Conservation (phyloP, 202 grass and related monocot genomes). For the Elaeis oleifera region DNA sequence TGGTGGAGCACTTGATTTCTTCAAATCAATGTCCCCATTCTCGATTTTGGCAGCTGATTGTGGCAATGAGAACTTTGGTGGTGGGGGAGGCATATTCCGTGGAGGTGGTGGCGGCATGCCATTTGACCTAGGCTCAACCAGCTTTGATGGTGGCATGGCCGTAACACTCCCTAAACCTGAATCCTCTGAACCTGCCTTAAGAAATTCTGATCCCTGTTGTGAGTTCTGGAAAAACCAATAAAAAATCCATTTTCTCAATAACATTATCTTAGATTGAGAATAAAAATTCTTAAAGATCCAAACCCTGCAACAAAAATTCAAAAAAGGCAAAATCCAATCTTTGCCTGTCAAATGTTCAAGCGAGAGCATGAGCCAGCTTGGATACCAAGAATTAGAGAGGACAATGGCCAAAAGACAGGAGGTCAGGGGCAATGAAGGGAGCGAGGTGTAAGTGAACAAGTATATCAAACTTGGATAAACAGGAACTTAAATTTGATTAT, state of each 20-base stretch:
- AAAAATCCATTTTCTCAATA: conserved; percentile 39
- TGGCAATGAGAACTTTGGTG: conserved; percentile 49
- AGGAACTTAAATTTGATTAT: too few relatives aligned
- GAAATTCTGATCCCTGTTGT: conserved; percentile 79
- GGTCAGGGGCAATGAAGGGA: too few relatives aligned
- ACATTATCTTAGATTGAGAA: conserved; percentile 21
- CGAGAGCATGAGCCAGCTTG: too few relatives aligned
- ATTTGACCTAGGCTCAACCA: conserved; percentile 37
- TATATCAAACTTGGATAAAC: too few relatives aligned
- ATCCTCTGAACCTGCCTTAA: conserved; percentile 84
- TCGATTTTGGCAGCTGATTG: conserved; percentile 26
- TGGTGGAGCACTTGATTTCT: conserved; percentile 19
- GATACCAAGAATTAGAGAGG: too few relatives aligned
- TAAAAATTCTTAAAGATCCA: conserved; percentile 17
- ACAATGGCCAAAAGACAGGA: too few relatives aligned
- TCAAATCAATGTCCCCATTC: conserved; percentile 16
- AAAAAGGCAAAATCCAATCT: neutral
- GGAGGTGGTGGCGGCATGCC: conserved; percentile 23
- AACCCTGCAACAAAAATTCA: conserved; percentile 18
- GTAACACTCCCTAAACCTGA: conserved; percentile 29
- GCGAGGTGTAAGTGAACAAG: too few relatives aligned
- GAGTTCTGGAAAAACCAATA: conserved; percentile 87
- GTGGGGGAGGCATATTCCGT: conserved; percentile 39
- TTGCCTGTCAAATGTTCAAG: too few relatives aligned
- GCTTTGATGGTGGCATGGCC: conserved; percentile 31